Conservation (phyloP, 495 filamentous ascomycete genomes). For the Achaetomiella virescens region DNA sequence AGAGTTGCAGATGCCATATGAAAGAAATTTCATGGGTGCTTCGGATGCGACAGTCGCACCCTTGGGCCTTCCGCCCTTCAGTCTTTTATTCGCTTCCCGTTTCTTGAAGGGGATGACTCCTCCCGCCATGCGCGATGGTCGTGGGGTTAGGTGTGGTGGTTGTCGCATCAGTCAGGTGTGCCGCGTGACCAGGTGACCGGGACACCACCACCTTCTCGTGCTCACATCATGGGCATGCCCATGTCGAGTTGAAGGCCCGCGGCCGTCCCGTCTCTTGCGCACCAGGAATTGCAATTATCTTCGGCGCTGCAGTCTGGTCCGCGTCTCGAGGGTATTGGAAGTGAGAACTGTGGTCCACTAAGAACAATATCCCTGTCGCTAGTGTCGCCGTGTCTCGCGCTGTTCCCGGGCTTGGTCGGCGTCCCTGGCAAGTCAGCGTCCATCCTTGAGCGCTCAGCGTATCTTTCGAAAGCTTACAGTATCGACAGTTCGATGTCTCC, state of each 20-base stretch:
- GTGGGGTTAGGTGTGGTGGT: slow-evolving; percentile 8
- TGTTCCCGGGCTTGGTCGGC: neutral
- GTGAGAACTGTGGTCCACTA: too few relatives aligned
- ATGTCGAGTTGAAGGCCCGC: too few relatives aligned
- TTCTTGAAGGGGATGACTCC: neutral
- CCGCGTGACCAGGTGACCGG: slow-evolving; percentile 14
- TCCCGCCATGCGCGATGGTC: neutral
- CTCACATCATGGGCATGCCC: too few relatives aligned
- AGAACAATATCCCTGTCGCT: neutral
- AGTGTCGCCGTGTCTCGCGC: neutral
- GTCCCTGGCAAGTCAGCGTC: neutral
- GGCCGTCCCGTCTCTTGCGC: too few relatives aligned
- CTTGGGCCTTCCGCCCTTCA: neutral
- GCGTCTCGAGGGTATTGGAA: neutral
- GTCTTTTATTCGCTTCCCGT: neutral
- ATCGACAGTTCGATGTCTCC: slow-evolving; percentile 23
- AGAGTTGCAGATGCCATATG: too few relatives aligned
- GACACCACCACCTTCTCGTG: slow-evolving; percentile 5
- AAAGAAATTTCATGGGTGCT: too few relatives aligned
- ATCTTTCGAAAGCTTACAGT: slow-evolving; percentile 13
- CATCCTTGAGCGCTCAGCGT: neutral
- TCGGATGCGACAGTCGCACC: neutral
- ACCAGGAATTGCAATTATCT: neutral
- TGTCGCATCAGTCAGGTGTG: slow-evolving; percentile 3
- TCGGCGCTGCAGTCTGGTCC: neutral